Base-by-base conservation (phyloP, 148 eudicot genomes). In the Rhododendron simsii region DNA sequence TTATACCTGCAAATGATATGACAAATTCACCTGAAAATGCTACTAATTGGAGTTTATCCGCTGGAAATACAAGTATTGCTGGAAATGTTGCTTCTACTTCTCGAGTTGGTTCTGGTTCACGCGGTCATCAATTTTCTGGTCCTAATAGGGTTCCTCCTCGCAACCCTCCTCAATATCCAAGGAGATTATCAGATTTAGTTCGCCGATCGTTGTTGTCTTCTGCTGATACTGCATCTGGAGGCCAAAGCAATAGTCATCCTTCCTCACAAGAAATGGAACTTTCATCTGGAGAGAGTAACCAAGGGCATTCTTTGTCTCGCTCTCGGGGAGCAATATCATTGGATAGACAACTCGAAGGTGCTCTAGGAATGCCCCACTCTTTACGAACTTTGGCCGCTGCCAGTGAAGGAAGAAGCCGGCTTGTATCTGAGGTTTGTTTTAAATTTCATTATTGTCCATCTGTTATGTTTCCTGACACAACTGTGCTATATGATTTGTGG, bases 361-460 rank as follows among this genome's bases (percentile, higher is more conserved):
- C 88, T 84, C 84, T 85, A 82, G 94, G 95, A 73, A 48, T 92
- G 57, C 91, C 98, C 11, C 85, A 89, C 89, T 90, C 96, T 3
- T 84, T 91, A 82, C 92, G 98, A 51, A 88, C 91, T 75, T 89
- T 92, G 87, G 93, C 96, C 80, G 89, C 94, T 92, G 96, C 91
- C 30, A 84, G 93, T 82, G 99, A 94, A 90, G 98, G 98, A 90
- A 91, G 98, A 91, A 93, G 92, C 91, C 87, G 95, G 88, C 90
- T 95, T 76, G 93, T 93, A 14, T 93, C 99, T 10, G 99, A 97
- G 99, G 99, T 97, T 65, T 83, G 79, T 75, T 39, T 39, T 37
- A 18, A 75, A 18, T 39, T 81, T 78, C 12, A 44, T 55, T 50
- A 7, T n/a, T 10, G 18, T 67, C 37, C 82, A 35, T 28, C 18